Conservation (phyloP, 1,284 basidiomycete genomes). For the Ganoderma multipileum region DNA sequence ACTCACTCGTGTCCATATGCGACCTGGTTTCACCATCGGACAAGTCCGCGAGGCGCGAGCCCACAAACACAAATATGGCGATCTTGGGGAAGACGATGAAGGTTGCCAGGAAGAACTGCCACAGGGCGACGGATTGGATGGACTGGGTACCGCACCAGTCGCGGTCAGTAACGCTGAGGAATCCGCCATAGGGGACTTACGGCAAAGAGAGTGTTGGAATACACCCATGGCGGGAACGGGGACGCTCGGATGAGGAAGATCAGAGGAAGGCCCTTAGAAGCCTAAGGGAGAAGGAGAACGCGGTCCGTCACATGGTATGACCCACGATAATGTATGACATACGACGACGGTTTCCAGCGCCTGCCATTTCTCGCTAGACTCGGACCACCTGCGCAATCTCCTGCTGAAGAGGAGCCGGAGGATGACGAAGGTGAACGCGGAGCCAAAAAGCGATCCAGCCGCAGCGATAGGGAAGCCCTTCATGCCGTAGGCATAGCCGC, state of each 20-base stretch:
- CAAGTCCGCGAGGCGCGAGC: constrained; percentile 74
- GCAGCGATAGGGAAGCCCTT: constrained; percentile 73
- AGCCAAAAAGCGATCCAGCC: constrained; percentile 68
- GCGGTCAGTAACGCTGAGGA: constrained; percentile 7
- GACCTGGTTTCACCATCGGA: constrained; percentile 78
- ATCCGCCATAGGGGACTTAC: constrained; percentile 48
- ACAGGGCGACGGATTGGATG: constrained; percentile 73
- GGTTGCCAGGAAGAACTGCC: constrained; percentile 80
- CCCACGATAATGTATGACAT: constrained; percentile 37
- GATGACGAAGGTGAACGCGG: constrained; percentile 66
- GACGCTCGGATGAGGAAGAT: constrained; percentile 84
- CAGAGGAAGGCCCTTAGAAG: constrained; percentile 73
- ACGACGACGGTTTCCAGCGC: constrained; percentile 81
- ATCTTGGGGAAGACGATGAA: constrained; percentile 74
- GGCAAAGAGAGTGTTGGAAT: constrained; percentile 80
- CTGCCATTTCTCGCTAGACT: constrained; percentile 73
- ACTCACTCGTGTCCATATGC: constrained; percentile 77
- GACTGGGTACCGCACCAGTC: constrained; percentile 50
- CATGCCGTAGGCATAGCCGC: constrained; percentile 85
- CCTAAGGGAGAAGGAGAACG: constrained; percentile 44
- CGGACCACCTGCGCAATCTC: constrained; percentile 63
- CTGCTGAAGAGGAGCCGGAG: constrained; percentile 67
- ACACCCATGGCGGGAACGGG: constrained; percentile 85
- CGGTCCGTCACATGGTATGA: background rate
- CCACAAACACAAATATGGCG: constrained; percentile 78